phyloP scores from a whole-genome alignment of 2,329 filamentous ascomycete species.

The Exophiala aquamarina region DNA sequence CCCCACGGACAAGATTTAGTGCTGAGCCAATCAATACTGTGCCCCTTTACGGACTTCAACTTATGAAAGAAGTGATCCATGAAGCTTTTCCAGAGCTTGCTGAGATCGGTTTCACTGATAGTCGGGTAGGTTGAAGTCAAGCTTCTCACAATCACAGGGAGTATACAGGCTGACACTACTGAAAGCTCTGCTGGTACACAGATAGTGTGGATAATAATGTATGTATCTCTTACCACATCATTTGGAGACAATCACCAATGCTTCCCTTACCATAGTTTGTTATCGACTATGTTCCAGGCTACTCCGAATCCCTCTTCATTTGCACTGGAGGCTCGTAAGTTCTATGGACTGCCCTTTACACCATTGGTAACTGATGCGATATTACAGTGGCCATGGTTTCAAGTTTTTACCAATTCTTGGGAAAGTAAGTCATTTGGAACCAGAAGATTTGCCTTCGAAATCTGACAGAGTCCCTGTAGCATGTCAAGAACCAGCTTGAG shows the following conservation, averaged over 20 bases:
- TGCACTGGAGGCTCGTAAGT: slow-evolving; percentile 28
- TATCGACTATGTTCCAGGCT: slow-evolving; percentile 29
- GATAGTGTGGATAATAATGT: slow-evolving; percentile 27
- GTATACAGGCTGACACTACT: too few relatives aligned
- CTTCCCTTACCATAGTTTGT: slow-evolving; percentile 18
- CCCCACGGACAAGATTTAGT: slow-evolving; percentile 29
- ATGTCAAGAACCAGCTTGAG: slow-evolving; percentile 29
- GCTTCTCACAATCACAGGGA: too few relatives aligned
- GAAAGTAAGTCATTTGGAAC: slow-evolving; percentile 14
- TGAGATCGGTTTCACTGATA: slow-evolving; percentile 29
- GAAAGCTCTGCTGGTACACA: slow-evolving; percentile 27
- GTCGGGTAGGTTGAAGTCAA: slow-evolving; percentile 7
- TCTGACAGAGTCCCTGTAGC: slow-evolving; percentile 8
- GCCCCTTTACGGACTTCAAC: slow-evolving; percentile 26
- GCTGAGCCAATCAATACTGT: slow-evolving; percentile 27
- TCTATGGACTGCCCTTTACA: neutral
- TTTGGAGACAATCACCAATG: neutral
- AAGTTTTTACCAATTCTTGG: slow-evolving; percentile 35
- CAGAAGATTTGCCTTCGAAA: neutral
- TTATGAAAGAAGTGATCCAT: slow-evolving; percentile 29
- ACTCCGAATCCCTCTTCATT: slow-evolving; percentile 27
- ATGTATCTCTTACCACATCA: slow-evolving; percentile 2
- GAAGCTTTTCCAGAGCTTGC: slow-evolving; percentile 26
- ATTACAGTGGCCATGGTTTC: slow-evolving; percentile 30
- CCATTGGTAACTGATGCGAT: neutral